These are phyloP conservation scores for Acanthamoeba sp. DNA, from an alignment of 208 protist species.

Conservation along the genomic window DNA sequence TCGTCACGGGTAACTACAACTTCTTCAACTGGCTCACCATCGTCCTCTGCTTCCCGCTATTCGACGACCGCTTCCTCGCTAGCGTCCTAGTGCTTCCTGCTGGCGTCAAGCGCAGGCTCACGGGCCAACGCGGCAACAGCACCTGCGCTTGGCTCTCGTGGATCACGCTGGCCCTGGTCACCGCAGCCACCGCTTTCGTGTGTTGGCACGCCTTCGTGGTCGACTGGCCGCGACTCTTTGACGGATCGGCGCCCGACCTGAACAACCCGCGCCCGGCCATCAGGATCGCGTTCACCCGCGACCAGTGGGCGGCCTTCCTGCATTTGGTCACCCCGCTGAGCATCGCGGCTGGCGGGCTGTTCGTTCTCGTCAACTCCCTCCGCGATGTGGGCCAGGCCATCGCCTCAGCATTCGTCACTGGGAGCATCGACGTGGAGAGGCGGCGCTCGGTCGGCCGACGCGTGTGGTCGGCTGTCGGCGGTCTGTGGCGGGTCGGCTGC, in stretches of 20 bases:
- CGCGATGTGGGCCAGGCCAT: not conserved
- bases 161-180: not conserved
- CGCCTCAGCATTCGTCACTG: not conserved
- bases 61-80: conserved; percentile 81
- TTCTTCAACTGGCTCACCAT: conserved; percentile 88
- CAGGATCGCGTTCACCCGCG: not conserved
- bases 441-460: no score
- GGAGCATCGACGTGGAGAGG: no score
- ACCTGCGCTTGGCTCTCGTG: not conserved
- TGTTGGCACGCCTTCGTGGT: not conserved
- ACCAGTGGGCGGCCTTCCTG: not conserved
- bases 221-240: not conserved
- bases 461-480: not conserved
- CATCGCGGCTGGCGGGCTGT: not conserved
- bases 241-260: not conserved
- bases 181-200: not conserved
- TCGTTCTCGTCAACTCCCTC: not conserved
- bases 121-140: not conserved
- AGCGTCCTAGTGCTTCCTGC: conserved; percentile 7
- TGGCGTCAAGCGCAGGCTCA: not conserved
- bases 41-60: conserved; percentile 78
- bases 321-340: not conserved
- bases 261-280: conserved; percentile 15
- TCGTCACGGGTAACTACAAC: conserved; percentile 86
- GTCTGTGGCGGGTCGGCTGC: not conserved